These are phyloP conservation scores for Phialemonium atrogriseum DNA, from an alignment of 2,329 filamentous ascomycete species.

Conservation along the genomic window DNA sequence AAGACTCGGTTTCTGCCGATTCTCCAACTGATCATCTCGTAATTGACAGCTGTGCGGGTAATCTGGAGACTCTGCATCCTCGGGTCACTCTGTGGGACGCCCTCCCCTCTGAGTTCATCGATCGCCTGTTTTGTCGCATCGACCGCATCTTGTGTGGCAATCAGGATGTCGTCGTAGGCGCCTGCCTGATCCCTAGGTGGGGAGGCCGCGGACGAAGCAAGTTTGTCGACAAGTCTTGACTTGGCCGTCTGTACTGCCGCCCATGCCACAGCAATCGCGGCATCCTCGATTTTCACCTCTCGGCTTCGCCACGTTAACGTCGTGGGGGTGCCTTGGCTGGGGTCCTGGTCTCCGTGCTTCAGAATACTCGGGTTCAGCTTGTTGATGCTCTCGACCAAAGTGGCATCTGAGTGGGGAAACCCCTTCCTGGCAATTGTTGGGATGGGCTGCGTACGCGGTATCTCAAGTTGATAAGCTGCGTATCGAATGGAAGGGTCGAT, in stretches of 20 bases:
- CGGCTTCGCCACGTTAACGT: conserved; percentile 80
- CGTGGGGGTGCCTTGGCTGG: conserved; percentile 52
- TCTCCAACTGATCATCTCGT: conserved; percentile 88
- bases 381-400: conserved; percentile 60
- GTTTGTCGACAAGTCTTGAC: conserved; percentile 35
- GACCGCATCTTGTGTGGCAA: conserved; percentile 84
- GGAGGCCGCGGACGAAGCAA: conserved; percentile 33
- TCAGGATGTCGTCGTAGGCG: conserved; percentile 85
- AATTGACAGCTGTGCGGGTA: conserved; percentile 87
- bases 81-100: conserved; percentile 72
- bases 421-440: conserved; percentile 69
- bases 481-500: conserved; percentile 92
- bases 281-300: conserved; percentile 84
- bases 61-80: conserved; percentile 91
- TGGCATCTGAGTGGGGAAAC: conserved; percentile 59
- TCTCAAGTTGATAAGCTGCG: conserved; percentile 83
- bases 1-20: conserved; percentile 87
- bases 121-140: conserved; percentile 91
- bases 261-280: conserved; percentile 79
- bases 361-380: conserved; percentile 61
- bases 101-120: conserved; percentile 78
- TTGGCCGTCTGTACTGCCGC: conserved; percentile 56
- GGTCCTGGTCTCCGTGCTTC: conserved; percentile 42
- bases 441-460: conserved; percentile 77
- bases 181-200: conserved; percentile 63